These are phyloP conservation scores for Hygrocybe punicea DNA, from an alignment of 768 basidiomycete genomes.

Conservation along the genomic window DNA sequence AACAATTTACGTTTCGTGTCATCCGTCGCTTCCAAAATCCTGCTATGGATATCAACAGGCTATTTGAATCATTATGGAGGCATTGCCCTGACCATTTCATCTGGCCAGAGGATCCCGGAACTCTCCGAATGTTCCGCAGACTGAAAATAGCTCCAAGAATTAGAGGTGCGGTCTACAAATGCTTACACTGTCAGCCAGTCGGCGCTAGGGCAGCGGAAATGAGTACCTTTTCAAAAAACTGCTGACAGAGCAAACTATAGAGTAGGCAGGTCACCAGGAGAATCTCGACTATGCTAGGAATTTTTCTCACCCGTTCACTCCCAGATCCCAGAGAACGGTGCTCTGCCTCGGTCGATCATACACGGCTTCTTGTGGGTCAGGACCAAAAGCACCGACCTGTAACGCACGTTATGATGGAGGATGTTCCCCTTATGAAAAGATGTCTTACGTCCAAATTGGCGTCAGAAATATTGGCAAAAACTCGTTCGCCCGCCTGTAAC, in stretches of 20 bases:
- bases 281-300: not conserved
- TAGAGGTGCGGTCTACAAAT: constrained; percentile 40
- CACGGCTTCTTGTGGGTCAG: constrained; percentile 17
- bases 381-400: constrained; percentile 25
- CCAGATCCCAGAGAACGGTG: constrained; percentile 32
- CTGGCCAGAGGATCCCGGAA: constrained; percentile 36
- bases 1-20: constrained; percentile 32
- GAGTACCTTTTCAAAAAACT: constrained; percentile 41
- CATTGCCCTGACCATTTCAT: constrained; percentile 35
- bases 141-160: constrained; percentile 46
- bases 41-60: not conserved
- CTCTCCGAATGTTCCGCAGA: constrained; percentile 40
- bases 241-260: constrained; percentile 30
- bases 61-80: not conserved
- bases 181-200: too few relatives aligned
- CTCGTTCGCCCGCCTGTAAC: constrained; percentile 29
- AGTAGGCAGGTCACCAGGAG: not conserved
- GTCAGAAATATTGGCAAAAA: constrained; percentile 37
- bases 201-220: not conserved
- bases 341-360: constrained; percentile 21
- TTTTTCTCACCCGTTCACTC: constrained; percentile 27
- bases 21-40: constrained; percentile 38
- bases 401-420: not conserved
- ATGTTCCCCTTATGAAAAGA: not conserved
- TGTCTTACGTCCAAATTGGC: constrained; percentile 42